These are phyloP conservation scores for Mycosarcoma mackinlayi DNA, from an alignment of 1,284 basidiomycete genomes.

Conservation along the genomic window DNA sequence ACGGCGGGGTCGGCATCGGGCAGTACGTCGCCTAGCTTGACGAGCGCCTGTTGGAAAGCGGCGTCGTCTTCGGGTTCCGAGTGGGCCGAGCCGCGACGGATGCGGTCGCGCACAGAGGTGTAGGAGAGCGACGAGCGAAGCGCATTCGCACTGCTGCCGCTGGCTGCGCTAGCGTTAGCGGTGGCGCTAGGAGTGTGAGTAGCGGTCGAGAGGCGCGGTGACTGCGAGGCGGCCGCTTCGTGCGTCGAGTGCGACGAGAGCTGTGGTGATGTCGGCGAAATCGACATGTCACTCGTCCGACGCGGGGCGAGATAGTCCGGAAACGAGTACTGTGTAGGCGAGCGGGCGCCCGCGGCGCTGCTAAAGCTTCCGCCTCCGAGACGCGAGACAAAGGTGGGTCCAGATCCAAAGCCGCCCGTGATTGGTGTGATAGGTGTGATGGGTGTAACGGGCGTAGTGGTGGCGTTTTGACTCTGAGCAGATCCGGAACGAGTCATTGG, in stretches of 20 bases:
- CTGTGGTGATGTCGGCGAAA: constrained; percentile 13
- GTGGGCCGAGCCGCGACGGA: constrained; percentile 19
- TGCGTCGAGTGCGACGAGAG: background rate
- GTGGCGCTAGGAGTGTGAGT: too few species aligned
- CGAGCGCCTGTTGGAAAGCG: constrained; percentile 38
- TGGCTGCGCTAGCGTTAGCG: too few species aligned
- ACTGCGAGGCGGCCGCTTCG: background rate
- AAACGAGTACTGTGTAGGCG: constrained; percentile 11
- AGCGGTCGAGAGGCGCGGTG: background rate
- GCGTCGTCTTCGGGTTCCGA: constrained; percentile 20
- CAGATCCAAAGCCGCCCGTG: constrained; percentile 10
- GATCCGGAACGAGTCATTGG: constrained; percentile 29
- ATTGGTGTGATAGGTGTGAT: constrained; percentile 28
- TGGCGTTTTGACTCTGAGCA: constrained; percentile 4
- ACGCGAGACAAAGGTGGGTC: constrained; percentile 33
- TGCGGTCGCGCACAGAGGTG: constrained; percentile 33
- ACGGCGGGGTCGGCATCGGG: constrained; percentile 54
- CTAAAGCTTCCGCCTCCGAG: constrained; percentile 25
- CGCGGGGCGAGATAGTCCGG: constrained; percentile 18
- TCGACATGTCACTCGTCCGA: constrained; percentile 11
- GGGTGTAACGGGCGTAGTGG: constrained; percentile 20
- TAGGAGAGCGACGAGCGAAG: constrained; percentile 36
- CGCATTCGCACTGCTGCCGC: background rate
- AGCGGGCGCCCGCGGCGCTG: constrained; percentile 10
- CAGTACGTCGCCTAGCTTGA: constrained; percentile 55